Evolutionary conservation across 2,329 filamentous ascomycete species (phyloP).

Genomic region (Cladophialophora bantiana): DNA sequence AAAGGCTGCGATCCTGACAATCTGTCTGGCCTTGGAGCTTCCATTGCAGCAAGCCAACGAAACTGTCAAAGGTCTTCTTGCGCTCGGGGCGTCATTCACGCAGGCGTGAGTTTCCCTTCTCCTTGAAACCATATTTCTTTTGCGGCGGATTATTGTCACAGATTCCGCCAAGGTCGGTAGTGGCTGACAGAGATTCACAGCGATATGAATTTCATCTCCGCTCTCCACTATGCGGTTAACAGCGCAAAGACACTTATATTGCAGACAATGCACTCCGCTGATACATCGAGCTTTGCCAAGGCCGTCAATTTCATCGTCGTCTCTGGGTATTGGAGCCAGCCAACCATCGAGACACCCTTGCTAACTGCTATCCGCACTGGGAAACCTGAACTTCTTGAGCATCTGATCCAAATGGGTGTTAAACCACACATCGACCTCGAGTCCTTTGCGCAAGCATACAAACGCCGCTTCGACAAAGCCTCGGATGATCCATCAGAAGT

Average conservation of each 20-base stretch:
- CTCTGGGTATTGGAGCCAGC: slow-evolving; percentile 44
- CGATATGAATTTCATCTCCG: slow-evolving; percentile 69
- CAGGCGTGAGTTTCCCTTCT: slow-evolving; percentile 60
- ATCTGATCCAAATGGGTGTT: slow-evolving; percentile 70
- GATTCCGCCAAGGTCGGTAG: background rate
- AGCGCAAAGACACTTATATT: slow-evolving; percentile 55
- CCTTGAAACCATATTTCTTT: background rate
- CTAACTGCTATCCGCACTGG: slow-evolving; percentile 64
- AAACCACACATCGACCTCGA: slow-evolving; percentile 67
- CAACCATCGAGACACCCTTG: slow-evolving; percentile 58
- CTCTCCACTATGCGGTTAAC: slow-evolving; percentile 70
- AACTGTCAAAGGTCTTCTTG: slow-evolving; percentile 71
- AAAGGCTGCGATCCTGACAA: slow-evolving; percentile 69
- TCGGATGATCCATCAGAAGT: slow-evolving; percentile 53
- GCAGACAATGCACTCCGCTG: slow-evolving; percentile 61
- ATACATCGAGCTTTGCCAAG: slow-evolving; percentile 62
- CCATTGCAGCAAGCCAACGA: slow-evolving; percentile 67
- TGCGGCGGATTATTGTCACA: background rate
- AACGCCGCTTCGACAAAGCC: slow-evolving; percentile 51
- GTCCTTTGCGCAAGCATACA: slow-evolving; percentile 66
- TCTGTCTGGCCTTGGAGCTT: slow-evolving; percentile 72
- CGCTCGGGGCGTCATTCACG: slow-evolving; percentile 73
- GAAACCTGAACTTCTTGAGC: slow-evolving; percentile 62
- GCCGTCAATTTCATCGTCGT: slow-evolving; percentile 71
- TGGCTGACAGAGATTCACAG: background rate